phyloP scores from a whole-genome alignment of 108 stramenopile genomes.

The Conticribra guillardii region DNA sequence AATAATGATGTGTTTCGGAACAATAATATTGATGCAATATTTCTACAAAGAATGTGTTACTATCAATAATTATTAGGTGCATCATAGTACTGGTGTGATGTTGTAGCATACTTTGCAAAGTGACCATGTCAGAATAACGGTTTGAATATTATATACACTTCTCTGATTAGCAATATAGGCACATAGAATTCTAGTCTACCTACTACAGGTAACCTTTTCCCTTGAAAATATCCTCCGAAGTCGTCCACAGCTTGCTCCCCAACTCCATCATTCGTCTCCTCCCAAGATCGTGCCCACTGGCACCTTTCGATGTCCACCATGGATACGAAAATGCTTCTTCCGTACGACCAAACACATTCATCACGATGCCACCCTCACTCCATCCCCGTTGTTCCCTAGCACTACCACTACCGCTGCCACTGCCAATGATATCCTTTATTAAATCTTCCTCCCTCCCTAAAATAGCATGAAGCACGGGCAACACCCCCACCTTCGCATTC shows the following conservation, averaged over 20 bases:
- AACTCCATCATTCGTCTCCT: slow-evolving; percentile 33
- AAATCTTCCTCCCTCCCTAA: slow-evolving; percentile 34
- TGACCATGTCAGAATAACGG: no score
- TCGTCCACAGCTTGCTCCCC: slow-evolving; percentile 31
- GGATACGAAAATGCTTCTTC: slow-evolving; percentile 36
- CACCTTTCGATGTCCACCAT: slow-evolving; percentile 19
- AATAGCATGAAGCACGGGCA: slow-evolving; percentile 38
- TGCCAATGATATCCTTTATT: slow-evolving; percentile 15
- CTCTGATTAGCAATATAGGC: no score
- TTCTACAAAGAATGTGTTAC: no score
- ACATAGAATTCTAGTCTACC: no score
- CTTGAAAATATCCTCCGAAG: slow-evolving; percentile 3
- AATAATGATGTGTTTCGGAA: no score
- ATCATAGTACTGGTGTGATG: no score
- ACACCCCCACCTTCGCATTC: slow-evolving; percentile 21
- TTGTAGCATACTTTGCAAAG: no score
- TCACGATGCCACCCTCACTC: slow-evolving; percentile 33
- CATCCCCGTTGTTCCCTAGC: slow-evolving; percentile 13
- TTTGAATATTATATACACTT: no score
- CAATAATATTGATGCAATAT: no score
- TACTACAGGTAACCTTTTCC: background rate
- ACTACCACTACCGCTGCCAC: no score
- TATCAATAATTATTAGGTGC: no score
- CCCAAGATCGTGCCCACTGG: slow-evolving; percentile 9
- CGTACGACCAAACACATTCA: slow-evolving; percentile 30